Evolutionary conservation across 1,284 basidiomycete genomes (phyloP).

Genomic region (Filobasidium uniguttulatum): DNA sequence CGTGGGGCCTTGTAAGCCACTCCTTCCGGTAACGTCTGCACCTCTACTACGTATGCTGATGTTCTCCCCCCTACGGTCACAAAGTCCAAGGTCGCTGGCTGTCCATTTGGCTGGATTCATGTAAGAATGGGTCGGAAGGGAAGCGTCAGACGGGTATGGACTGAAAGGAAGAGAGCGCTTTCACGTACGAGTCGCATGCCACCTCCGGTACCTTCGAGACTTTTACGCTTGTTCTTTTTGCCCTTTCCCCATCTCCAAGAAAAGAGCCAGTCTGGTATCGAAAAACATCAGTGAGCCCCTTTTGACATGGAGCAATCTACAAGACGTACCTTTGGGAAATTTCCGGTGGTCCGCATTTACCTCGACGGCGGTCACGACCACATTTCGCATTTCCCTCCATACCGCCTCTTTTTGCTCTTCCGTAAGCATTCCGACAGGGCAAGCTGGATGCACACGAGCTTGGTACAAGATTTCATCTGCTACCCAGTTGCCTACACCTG

Average conservation of each 20-base stretch:
- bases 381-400: slow-evolving; percentile 46
- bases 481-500: slow-evolving; percentile 74
- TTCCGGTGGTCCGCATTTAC: slow-evolving; percentile 57
- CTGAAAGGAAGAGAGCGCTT: slow-evolving; percentile 6
- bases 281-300: neutral
- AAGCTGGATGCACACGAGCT: slow-evolving; percentile 59
- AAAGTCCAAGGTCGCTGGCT: slow-evolving; percentile 58
- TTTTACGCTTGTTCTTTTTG: slow-evolving; percentile 43
- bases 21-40: slow-evolving; percentile 44
- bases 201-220: slow-evolving; percentile 6
- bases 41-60: slow-evolving; percentile 55
- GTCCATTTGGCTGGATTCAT: slow-evolving; percentile 48
- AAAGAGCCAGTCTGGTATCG: slow-evolving; percentile 38
- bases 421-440: slow-evolving; percentile 49
- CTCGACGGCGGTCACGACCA: slow-evolving; percentile 52
- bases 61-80: slow-evolving; percentile 68
- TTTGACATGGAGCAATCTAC: slow-evolving; percentile 19
- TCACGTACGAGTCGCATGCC: slow-evolving; percentile 12
- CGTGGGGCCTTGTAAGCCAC: slow-evolving; percentile 24
- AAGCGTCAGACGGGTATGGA: neutral
- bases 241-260: slow-evolving; percentile 51
- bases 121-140: neutral
- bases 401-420: slow-evolving; percentile 44
- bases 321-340: slow-evolving; percentile 45
- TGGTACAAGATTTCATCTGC: slow-evolving; percentile 67